These are phyloP conservation scores for Tagetes patula DNA, from an alignment of 129 eudicot species.

Conservation along the genomic window DNA sequence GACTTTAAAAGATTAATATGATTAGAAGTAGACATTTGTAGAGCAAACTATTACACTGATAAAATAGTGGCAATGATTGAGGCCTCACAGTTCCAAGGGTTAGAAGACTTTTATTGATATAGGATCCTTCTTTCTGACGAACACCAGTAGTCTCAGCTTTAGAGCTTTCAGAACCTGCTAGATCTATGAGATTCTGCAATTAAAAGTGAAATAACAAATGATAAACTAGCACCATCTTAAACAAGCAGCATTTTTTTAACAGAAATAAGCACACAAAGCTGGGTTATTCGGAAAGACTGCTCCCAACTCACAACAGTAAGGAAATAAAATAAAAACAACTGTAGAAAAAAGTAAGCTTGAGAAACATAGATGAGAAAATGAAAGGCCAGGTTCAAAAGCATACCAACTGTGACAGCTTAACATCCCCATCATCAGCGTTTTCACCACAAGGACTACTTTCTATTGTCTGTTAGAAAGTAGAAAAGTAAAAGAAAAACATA, in stretches of 20 bases:
- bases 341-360: background rate
- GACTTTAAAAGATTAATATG: conserved; percentile 12
- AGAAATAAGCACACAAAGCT: conserved; percentile 20
- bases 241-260: background rate
- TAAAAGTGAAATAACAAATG: conserved; percentile 15
- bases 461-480: conserved; percentile 62
- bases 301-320: conserved; percentile 9
- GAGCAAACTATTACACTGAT: conserved; percentile 42
- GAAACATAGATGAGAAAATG: background rate
- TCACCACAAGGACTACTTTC: conserved; percentile 96
- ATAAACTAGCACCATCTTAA: background rate
- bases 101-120: no score
- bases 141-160: no score
- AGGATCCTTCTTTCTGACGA: no score
- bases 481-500: conserved; percentile 2
- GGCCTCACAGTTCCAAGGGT: conserved; percentile 50
- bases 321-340: conserved; percentile 13
- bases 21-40: conserved; percentile 25
- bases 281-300: background rate
- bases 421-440: conserved; percentile 71
- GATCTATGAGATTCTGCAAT: conserved; percentile 78
- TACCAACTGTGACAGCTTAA: conserved; percentile 91
- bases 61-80: conserved; percentile 43
- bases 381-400: conserved; percentile 24
- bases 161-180: no score